These are phyloP conservation scores for Podospora didyma DNA, from an alignment of 495 filamentous ascomycete genomes.

Conservation along the genomic window DNA sequence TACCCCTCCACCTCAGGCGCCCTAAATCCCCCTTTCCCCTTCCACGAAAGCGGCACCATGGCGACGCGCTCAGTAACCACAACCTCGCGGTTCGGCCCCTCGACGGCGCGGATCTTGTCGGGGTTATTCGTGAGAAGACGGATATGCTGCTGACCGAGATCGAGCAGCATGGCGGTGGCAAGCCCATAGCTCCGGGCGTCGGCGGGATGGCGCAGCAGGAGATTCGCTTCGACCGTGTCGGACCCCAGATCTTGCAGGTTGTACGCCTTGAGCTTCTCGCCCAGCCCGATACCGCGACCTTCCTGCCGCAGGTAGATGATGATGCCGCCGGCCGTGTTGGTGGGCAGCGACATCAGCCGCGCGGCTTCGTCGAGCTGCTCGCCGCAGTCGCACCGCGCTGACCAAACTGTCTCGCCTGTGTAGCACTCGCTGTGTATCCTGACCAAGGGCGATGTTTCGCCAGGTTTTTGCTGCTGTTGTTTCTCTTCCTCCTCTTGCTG, in stretches of 20 bases:
- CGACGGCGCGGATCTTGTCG: slow-evolving; percentile 91
- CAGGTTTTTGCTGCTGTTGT: too few species aligned
- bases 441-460: slow-evolving; percentile 65
- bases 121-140: slow-evolving; percentile 95
- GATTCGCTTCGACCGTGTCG: slow-evolving; percentile 94
- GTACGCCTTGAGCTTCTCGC: slow-evolving; percentile 96
- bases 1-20: slow-evolving; percentile 90
- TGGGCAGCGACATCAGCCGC: slow-evolving; percentile 80
- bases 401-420: slow-evolving; percentile 97
- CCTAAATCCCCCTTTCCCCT: slow-evolving; percentile 74
- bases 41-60: slow-evolving; percentile 96
- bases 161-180: slow-evolving; percentile 87
- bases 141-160: slow-evolving; percentile 76
- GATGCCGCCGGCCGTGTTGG: slow-evolving; percentile 68
- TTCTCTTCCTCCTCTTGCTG: slow-evolving; percentile 10
- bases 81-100: slow-evolving; percentile 83
- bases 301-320: slow-evolving; percentile 96
- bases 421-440: slow-evolving; percentile 98
- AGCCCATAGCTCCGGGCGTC: slow-evolving; percentile 92
- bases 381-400: slow-evolving; percentile 93
- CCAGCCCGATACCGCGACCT: slow-evolving; percentile 89
- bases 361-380: slow-evolving; percentile 97
- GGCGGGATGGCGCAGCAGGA: slow-evolving; percentile 86
- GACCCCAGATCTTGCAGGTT: slow-evolving; percentile 93
- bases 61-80: slow-evolving; percentile 84